A percentile compares a stretch with the other conserved stretches of the same genome.
These are phyloP conservation scores for Taiozyma onychis DNA, from an alignment of 1,139 yeast species.

Conservation along the genomic window DNA sequence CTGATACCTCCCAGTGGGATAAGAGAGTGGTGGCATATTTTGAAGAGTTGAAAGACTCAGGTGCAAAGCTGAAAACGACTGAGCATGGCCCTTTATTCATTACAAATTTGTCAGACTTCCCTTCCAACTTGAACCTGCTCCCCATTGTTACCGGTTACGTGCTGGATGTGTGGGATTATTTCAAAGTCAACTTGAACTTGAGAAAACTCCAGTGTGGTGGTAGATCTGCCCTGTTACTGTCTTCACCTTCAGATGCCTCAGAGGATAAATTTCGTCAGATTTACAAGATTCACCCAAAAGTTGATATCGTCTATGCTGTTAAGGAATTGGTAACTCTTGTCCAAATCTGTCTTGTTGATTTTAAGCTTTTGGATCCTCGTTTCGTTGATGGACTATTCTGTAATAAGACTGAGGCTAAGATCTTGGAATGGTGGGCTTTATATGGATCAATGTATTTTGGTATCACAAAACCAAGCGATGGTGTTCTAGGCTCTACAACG, in stretches of 20 bases:
- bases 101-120: conserved; percentile 74
- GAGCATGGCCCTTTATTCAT: conserved; percentile 61
- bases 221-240: conserved; percentile 65
- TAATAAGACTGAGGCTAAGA: conserved; percentile 66
- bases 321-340: conserved; percentile 67
- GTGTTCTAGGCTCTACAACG: conserved; percentile 52
- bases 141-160: conserved; percentile 59
- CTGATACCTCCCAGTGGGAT: conserved; percentile 54
- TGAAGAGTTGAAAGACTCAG: conserved; percentile 57
- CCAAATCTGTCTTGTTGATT: conserved; percentile 75
- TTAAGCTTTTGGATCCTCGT: conserved; percentile 60
- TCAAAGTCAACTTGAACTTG: conserved; percentile 70
- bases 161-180: conserved; percentile 44
- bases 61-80: conserved; percentile 50
- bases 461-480: conserved; percentile 35
- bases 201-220: conserved; percentile 81
- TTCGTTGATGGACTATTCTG: conserved; percentile 85
- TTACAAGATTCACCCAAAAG: conserved; percentile 50
- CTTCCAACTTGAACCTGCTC: conserved; percentile 66
- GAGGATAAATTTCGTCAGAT: conserved; percentile 79
- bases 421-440: conserved; percentile 75
- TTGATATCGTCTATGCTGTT: conserved; percentile 49
- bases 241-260: conserved; percentile 68
- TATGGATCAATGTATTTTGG: conserved; percentile 61
- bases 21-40: conserved; percentile 50